Evolutionary conservation across 768 basidiomycete species (phyloP).

Genomic region (Amanita exitialis): DNA sequence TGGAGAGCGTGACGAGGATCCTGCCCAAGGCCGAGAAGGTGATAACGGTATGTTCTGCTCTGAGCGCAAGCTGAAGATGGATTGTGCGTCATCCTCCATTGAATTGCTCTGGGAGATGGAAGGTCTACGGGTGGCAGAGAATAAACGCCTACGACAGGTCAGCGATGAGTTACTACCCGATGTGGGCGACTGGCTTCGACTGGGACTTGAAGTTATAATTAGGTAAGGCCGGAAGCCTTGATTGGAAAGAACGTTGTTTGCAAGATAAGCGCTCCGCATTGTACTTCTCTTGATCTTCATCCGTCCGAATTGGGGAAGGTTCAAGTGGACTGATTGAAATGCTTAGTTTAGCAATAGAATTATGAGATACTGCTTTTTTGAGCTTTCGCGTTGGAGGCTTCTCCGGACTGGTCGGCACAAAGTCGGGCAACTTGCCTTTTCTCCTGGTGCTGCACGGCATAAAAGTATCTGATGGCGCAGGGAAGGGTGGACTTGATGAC

Average conservation of each 20-base stretch:
- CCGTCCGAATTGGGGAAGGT: neutral
- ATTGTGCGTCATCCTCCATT: conserved; percentile 44
- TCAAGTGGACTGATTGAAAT: conserved; percentile 16
- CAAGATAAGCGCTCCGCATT: conserved; percentile 24
- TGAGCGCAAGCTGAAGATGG: conserved; percentile 42
- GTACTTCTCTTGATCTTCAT: conserved; percentile 20
- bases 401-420: neutral
- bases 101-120: conserved; percentile 35
- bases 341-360: conserved; percentile 32
- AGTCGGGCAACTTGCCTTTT: conserved; percentile 13
- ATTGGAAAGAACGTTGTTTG: conserved; percentile 56
- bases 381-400: conserved; percentile 23
- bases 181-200: conserved; percentile 11
- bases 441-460: conserved; percentile 18
- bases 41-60: conserved; percentile 25
- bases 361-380: conserved; percentile 50
- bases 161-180: conserved; percentile 14
- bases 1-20: conserved; percentile 14
- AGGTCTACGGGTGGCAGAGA: conserved; percentile 50
- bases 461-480: conserved; percentile 20
- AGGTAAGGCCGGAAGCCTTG: conserved; percentile 46
- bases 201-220: conserved; percentile 19
- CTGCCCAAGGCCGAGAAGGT: conserved; percentile 16
- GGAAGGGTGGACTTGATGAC: conserved; percentile 33
- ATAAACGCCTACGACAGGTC: conserved; percentile 44